Percentiles rank a stretch among this genome's conserved stretches.
phyloP scores from a whole-genome alignment of 1,284 basidiomycete genomes.

The Xerocomus nothofagi region DNA sequence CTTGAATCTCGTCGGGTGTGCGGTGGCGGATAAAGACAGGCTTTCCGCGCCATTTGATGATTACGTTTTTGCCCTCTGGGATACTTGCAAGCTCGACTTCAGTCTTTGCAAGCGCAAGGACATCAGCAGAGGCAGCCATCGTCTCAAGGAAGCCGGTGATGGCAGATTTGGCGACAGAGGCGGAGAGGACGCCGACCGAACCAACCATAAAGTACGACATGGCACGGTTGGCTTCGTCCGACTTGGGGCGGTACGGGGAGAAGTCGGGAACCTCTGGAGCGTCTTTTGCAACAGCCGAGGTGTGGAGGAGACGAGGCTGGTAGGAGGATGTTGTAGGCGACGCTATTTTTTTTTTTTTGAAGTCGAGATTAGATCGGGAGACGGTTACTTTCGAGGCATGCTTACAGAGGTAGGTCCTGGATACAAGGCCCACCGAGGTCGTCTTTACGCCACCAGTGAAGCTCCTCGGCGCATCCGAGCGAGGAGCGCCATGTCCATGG shows the following conservation, averaged over 20 bases:
- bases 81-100: constrained; percentile 92
- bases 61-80: constrained; percentile 97
- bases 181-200: constrained; percentile 90
- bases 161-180: constrained; percentile 91
- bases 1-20: constrained; percentile 89
- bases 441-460: constrained; percentile 59
- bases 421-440: constrained; percentile 54
- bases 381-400: constrained; percentile 12
- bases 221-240: constrained; percentile 74
- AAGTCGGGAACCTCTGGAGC: constrained; percentile 88
- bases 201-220: constrained; percentile 98
- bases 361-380: constrained; percentile 9
- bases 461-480: constrained; percentile 64
- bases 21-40: constrained; percentile 99
- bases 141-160: constrained; percentile 94
- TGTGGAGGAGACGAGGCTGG: constrained; percentile 74
- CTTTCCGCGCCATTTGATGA: constrained; percentile 99
- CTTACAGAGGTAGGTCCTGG: constrained; percentile 72
- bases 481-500: constrained; percentile 54
- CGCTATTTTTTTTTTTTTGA: constrained; percentile 26
- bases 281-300: constrained; percentile 62
- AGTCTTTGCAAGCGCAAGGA: constrained; percentile 96
- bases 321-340: constrained; percentile 53
- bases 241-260: constrained; percentile 76
- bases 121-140: constrained; percentile 97